phyloP scores from a whole-genome alignment of 495 filamentous ascomycete genomes.

The Neurospora tetrasperma region DNA sequence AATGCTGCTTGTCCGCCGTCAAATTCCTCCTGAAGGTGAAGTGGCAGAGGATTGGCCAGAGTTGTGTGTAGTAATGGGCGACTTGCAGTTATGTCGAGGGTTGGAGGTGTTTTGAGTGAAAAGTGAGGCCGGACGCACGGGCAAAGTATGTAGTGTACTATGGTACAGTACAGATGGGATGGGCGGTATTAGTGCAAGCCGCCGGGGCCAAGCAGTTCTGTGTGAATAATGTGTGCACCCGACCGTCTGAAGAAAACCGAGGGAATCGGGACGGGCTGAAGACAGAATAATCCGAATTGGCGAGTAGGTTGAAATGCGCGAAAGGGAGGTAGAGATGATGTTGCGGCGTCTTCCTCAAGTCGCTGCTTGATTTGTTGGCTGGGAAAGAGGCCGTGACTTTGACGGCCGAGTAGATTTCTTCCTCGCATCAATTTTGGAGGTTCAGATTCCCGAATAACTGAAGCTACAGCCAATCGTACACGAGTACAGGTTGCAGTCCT shows the following conservation, averaged over 20 bases:
- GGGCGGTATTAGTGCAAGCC: background rate
- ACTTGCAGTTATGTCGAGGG: background rate
- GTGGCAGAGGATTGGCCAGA: background rate
- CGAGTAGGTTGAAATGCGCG: background rate
- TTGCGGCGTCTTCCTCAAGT: background rate
- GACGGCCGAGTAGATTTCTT: slow-evolving; percentile 24
- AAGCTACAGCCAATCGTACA: slow-evolving; percentile 17
- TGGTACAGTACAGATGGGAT: background rate
- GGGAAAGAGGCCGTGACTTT: background rate
- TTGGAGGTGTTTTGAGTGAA: background rate
- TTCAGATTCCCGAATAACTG: slow-evolving; percentile 19
- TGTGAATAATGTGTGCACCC: background rate
- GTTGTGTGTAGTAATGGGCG: background rate
- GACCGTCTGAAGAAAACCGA: background rate
- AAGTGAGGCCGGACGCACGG: background rate
- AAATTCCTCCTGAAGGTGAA: background rate
- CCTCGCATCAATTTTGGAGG: slow-evolving; percentile 26
- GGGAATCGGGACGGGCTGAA: background rate
- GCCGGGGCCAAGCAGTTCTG: background rate
- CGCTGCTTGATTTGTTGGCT: background rate
- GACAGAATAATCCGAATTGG: too few relatives aligned
- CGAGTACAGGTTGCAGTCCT: slow-evolving; percentile 1
- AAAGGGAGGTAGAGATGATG: background rate
- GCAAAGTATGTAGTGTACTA: background rate
- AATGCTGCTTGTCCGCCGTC: background rate